Evolutionary conservation across 495 filamentous ascomycete species (phyloP).

Genomic region (Aspergillus asperescens): DNA sequence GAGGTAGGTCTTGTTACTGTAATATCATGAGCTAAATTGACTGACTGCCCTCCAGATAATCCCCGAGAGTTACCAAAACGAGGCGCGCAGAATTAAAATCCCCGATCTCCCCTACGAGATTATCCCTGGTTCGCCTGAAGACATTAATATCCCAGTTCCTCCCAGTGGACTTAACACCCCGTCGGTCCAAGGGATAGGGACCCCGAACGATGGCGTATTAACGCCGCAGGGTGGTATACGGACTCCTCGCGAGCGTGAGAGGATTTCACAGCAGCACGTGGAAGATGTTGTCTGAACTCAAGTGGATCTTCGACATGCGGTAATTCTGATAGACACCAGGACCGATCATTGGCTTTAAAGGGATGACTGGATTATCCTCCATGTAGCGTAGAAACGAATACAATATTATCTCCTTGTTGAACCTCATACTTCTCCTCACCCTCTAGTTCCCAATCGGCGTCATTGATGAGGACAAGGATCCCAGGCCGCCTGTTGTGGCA

Average conservation of each 20-base stretch:
- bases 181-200: slow-evolving; percentile 41
- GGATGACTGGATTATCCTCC: slow-evolving; percentile 56
- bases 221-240: slow-evolving; percentile 43
- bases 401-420: slow-evolving; percentile 73
- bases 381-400: slow-evolving; percentile 98
- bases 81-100: slow-evolving; percentile 80
- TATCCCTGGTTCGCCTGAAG: slow-evolving; percentile 72
- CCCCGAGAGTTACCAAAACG: slow-evolving; percentile 94
- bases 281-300: slow-evolving; percentile 42
- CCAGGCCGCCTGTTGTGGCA: slow-evolving; percentile 67
- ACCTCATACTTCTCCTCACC: slow-evolving; percentile 87
- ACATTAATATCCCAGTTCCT: slow-evolving; percentile 76
- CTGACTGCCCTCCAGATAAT: slow-evolving; percentile 60
- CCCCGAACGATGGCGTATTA: slow-evolving; percentile 36
- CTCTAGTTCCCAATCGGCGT: slow-evolving; percentile 97
- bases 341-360: slow-evolving; percentile 7
- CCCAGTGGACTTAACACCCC: slow-evolving; percentile 51
- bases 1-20: slow-evolving; percentile 51
- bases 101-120: slow-evolving; percentile 55
- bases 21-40: slow-evolving; percentile 10
- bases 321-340: slow-evolving; percentile 2
- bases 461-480: slow-evolving; percentile 96
- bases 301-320: not conserved
- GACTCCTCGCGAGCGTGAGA: slow-evolving; percentile 43
- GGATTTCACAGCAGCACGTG: slow-evolving; percentile 45